Evolutionary conservation across 805 yeast genomes (phyloP), one percentile per base, ranked within the genome.

Genomic region (Wickerhamomyces ciferrii): DNA sequence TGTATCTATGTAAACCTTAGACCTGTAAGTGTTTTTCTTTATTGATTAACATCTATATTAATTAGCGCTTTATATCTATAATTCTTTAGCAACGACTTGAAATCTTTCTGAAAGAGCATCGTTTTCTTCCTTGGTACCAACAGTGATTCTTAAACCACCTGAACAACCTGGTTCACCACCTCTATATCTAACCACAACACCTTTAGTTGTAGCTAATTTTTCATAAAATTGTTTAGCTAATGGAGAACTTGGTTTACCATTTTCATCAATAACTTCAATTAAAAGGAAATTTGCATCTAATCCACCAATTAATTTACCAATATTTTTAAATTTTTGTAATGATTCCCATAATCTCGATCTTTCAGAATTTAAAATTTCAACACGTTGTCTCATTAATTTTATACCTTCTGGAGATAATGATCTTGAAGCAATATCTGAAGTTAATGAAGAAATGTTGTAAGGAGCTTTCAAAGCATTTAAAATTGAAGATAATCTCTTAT

Each of bases 401-500:
- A 91, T 61, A 27, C 88, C 84, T 11, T 72, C 74, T 3, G 71
- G 59, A 6, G 76, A 68, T 7, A 92, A 76, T 2, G 97, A 95
- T 50, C 91, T 76, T 23, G 72, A 48, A 0, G 96, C 97, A 39
- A 89, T 69, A 46, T 78, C 76, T 5, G 97, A 73, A 1, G 98
- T 82, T 53, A 86, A 70, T 13, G 89, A 76, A 9, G 96, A 87
- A 47, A 94, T 87, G 64, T 92, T 94, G 68, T 94, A 94, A 2
- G 99, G 99, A 34, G 96, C 96, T 63, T 94, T 94, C 85, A 92
- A 84, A 21, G 95, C 79, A 63, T 94, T 94, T 56, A 94, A 68
- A 42, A 87, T 76, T 5, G 65, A 56, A 0, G 96, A 77, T 41
- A 94, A 69, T 50, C 76, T 78, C 14, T 71, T 68, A 17, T 76